phyloP scores from a whole-genome alignment of 495 filamentous ascomycete genomes.

The Penicillium riverlandense region DNA sequence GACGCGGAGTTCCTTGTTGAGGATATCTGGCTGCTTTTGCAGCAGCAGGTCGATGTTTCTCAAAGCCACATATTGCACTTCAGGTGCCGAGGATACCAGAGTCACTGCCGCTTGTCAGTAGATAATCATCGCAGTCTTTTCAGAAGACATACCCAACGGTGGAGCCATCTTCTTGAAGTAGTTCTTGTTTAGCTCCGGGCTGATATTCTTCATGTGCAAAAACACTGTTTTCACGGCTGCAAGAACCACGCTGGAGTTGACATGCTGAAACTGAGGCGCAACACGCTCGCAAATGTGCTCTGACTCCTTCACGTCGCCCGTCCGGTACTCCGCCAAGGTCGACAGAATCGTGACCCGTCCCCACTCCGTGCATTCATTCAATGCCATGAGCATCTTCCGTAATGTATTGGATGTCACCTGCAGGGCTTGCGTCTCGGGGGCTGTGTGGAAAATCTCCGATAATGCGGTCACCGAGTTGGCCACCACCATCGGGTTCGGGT shows the following conservation, averaged over 20 bases:
- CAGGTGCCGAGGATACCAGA: constrained; percentile 87
- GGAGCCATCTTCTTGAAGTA: constrained; percentile 99
- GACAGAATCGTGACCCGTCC: constrained; percentile 91
- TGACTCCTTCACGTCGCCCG: constrained; percentile 83
- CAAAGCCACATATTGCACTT: constrained; percentile 96
- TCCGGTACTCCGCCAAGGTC: constrained; percentile 81
- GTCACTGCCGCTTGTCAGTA: constrained; percentile 56
- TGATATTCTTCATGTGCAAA: constrained; percentile 85
- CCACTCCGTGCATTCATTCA: constrained; percentile 99
- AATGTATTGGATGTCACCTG: constrained; percentile 71
- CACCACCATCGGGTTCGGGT: constrained; percentile 98
- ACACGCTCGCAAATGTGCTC: constrained; percentile 98
- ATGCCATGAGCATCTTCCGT: constrained; percentile 91
- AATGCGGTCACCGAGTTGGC: constrained; percentile 94
- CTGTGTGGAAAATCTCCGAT: constrained; percentile 81
- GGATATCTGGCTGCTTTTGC: constrained; percentile 91
- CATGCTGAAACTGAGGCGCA: constrained; percentile 95
- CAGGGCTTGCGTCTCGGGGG: constrained; percentile 84
- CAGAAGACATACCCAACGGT: constrained; percentile 60
- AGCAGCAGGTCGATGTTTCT: constrained; percentile 93
- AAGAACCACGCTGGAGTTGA: constrained; percentile 93
- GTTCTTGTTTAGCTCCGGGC: constrained; percentile 64
- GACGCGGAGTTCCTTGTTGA: constrained; percentile 93
- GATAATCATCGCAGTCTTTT: constrained; percentile 10
- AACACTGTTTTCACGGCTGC: constrained; percentile 98